Evolutionary conservation across 371 early-diverging fungal genomes (phyloP).

Genomic region (Rhizopus delemar): DNA sequence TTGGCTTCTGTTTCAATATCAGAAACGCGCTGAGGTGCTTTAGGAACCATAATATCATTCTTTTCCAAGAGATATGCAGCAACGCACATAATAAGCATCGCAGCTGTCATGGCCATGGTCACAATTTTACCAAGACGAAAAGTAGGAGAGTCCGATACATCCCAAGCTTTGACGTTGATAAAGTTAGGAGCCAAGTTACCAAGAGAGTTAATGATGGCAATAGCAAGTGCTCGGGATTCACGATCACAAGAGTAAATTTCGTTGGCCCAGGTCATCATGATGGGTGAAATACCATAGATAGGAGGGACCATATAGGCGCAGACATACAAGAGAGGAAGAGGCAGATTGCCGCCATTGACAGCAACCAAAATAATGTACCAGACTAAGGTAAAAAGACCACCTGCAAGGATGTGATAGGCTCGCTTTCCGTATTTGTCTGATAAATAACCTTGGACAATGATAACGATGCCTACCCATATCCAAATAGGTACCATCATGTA

Average conservation of each 20-base stretch:
- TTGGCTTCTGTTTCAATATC: conserved; percentile 30
- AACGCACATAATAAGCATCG: conserved; percentile 28
- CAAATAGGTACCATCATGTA: conserved; percentile 51
- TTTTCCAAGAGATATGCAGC: conserved; percentile 24
- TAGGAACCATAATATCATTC: conserved; percentile 35
- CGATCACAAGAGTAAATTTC: conserved; percentile 37
- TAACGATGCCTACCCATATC: conserved; percentile 42
- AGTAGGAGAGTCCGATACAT: conserved; percentile 26
- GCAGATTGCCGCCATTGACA: conserved; percentile 43
- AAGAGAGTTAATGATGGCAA: conserved; percentile 41
- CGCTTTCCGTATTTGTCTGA: conserved; percentile 41
- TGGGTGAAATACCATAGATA: conserved; percentile 36
- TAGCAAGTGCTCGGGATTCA: conserved; percentile 39
- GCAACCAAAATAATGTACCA: conserved; percentile 61
- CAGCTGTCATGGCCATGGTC: conserved; percentile 36
- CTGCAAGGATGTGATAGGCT: conserved; percentile 43
- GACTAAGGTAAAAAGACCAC: conserved; percentile 35
- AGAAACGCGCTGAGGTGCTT: conserved; percentile 31
- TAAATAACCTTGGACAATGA: conserved; percentile 43
- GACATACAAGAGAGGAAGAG: conserved; percentile 30
- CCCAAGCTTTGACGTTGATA: conserved; percentile 37
- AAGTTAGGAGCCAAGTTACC: conserved; percentile 46
- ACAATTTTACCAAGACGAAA: conserved; percentile 43
- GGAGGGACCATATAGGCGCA: conserved; percentile 39
- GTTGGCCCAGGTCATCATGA: conserved; percentile 49